Evolutionary conservation across 495 filamentous ascomycete species (phyloP), one percentile per base, ranked within the genome.

Genomic region (Talaromyces thailandensis): DNA sequence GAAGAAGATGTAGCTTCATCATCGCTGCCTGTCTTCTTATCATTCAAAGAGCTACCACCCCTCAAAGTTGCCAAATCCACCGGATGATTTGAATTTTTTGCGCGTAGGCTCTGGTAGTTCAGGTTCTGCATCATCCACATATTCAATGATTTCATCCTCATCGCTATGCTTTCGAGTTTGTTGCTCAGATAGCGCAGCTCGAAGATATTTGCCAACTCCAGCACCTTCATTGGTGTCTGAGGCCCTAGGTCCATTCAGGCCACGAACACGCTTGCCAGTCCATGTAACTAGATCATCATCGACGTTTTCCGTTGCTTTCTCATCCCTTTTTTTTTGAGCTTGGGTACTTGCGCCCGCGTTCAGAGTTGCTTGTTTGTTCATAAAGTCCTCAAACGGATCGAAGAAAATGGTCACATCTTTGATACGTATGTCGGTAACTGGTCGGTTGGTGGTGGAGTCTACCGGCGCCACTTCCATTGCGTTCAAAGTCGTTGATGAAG

Each of bases 41-140:
- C 14, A 11, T 45, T 43, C 6, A 48, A 9, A 28, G 2, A 18
- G 16, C 35, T 64, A 93, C 90, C 90, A 94, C 32, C 66, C 76
- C 77, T 93, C 90, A 70, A 98, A 97, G 76, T 97, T 94, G 14
- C 94, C 94, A 81, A 97, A 98, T 3, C 92, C 93, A 31, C 90
- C 88, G 2, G 70, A 66, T 26, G 62, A 25, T 70, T 91, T 96
- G 8, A 75, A 67, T 75, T 96, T 96, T 76, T 96, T 96, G 71
- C 84, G 87, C 8, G 78, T 81, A 35, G 89, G 90, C 65, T 89
- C 86, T 62, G 84, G 78, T 65, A 81, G 81, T 28, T 72, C 81
- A 35, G 82, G 81, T 60, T 84, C 78, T 23, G 83, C 80, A 29
- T 86, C 86, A 52, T 75, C 76, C 61, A 82, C 73, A 64, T 79